A percentile compares a stretch with the other conserved stretches of the same genome.
These are phyloP conservation scores for Pseudopyricularia cyperi DNA, from an alignment of 2,329 filamentous ascomycete species.

Conservation along the genomic window DNA sequence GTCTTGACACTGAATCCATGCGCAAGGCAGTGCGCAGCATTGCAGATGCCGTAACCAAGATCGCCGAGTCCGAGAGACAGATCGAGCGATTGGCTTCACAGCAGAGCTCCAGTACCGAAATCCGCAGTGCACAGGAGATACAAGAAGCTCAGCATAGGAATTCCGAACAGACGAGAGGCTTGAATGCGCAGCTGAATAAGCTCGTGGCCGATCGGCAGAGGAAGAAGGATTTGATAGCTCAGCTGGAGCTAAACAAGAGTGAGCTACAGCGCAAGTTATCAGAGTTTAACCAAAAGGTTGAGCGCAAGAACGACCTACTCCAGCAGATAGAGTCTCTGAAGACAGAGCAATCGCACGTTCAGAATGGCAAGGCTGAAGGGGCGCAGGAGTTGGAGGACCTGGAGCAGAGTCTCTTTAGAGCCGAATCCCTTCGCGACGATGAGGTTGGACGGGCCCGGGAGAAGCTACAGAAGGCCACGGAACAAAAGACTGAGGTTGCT, in stretches of 20 bases:
- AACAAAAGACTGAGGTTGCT: conserved; percentile 57
- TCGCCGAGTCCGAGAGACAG: conserved; percentile 55
- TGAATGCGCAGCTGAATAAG: conserved; percentile 52
- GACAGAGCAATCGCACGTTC: conserved; percentile 53
- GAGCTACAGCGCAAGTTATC: conserved; percentile 63
- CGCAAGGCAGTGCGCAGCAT: conserved; percentile 67
- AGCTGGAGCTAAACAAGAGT: conserved; percentile 64
- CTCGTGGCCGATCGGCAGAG: conserved; percentile 60
- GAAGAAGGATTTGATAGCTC: conserved; percentile 51
- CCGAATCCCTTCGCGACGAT: conserved; percentile 66
- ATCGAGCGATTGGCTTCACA: conserved; percentile 65
- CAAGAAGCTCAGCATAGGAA: conserved; percentile 59
- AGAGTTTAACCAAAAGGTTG: conserved; percentile 58
- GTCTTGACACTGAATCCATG: conserved; percentile 49
- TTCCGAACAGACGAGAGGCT: conserved; percentile 51
- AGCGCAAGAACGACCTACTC: conserved; percentile 63
- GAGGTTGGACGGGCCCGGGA: conserved; percentile 56
- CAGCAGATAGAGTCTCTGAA: conserved; percentile 63
- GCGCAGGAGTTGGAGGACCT: conserved; percentile 66
- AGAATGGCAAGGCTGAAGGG: conserved; percentile 52
- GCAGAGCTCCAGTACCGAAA: conserved; percentile 47
- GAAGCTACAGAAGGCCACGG: conserved; percentile 59
- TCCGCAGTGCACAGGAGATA: conserved; percentile 69
- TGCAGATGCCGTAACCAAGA: conserved; percentile 56
- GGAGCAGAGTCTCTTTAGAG: conserved; percentile 62